Percentiles rank a stretch among this genome's conserved stretches.
These are phyloP conservation scores for Neocucurbitaria cava DNA, from an alignment of 2,329 filamentous ascomycete species.

Conservation along the genomic window DNA sequence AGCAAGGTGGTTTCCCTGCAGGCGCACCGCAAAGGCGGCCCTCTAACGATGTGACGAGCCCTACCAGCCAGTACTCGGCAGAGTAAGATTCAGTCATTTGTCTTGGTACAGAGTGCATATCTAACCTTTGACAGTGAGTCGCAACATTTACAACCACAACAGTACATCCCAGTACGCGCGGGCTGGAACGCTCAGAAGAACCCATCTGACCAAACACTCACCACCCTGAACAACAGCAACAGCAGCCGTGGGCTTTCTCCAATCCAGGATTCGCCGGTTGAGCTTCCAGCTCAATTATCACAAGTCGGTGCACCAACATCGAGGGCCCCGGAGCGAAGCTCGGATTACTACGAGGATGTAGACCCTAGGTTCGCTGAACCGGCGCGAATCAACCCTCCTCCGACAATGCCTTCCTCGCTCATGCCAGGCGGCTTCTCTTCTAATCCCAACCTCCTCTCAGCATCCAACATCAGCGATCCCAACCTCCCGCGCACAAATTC, in stretches of 20 bases:
- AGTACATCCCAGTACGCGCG: conserved; percentile 57
- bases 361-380: conserved; percentile 81
- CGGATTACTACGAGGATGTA: conserved; percentile 88
- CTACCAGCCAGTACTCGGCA: conserved; percentile 74
- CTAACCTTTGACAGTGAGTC: conserved; percentile 22
- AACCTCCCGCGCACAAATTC: conserved; percentile 54
- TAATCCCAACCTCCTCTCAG: conserved; percentile 35
- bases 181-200: conserved; percentile 49
- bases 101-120: conserved; percentile 17
- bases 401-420: conserved; percentile 42
- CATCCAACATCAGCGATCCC: conserved; percentile 36
- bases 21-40: conserved; percentile 35
- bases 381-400: conserved; percentile 25
- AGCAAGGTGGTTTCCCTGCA: conserved; percentile 57
- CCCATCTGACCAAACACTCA: conserved; percentile 34
- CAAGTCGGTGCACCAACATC: conserved; percentile 32
- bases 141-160: conserved; percentile 26
- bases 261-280: conserved; percentile 49
- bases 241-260: conserved; percentile 48
- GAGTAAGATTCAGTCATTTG: conserved; percentile 64
- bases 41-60: conserved; percentile 50
- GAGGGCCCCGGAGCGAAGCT: conserved; percentile 39
- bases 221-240: conserved; percentile 33
- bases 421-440: conserved; percentile 46
- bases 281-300: conserved; percentile 41